Evolutionary conservation across 78 protist species (phyloP).

Genomic region (Mastigamoeba balamuthi): DNA sequence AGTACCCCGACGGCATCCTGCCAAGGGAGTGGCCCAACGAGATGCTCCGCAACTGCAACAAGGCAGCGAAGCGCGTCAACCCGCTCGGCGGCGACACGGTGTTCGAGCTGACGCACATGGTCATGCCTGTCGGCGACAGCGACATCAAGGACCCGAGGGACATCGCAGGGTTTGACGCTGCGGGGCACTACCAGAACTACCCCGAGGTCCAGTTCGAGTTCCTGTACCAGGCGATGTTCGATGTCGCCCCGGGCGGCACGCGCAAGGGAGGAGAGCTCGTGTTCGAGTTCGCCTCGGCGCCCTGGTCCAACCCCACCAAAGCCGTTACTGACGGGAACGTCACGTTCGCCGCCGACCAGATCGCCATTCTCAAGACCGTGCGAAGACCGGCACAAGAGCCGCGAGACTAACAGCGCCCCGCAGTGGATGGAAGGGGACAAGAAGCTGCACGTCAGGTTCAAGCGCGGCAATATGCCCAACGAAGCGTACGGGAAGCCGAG

Average conservation of each 20-base stretch:
- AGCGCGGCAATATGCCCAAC: background rate
- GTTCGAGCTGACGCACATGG: no score
- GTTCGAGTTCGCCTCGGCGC: background rate
- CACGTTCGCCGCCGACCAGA: background rate
- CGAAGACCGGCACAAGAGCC: no score
- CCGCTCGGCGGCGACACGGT: no score
- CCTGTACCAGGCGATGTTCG: background rate
- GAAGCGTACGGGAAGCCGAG: background rate
- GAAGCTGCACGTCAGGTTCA: no score
- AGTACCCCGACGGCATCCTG: no score
- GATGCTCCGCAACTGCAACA: background rate
- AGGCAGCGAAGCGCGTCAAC: background rate
- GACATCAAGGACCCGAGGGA: background rate
- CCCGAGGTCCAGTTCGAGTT: background rate
- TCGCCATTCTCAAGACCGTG: no score
- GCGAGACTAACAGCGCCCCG: no score
- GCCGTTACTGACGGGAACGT: background rate
- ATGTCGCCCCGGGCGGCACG: background rate
- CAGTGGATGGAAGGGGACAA: no score
- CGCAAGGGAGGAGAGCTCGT: background rate
- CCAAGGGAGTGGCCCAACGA: background rate
- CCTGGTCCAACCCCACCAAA: background rate
- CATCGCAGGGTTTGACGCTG: background rate
- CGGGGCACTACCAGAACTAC: background rate
- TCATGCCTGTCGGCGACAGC: no score